phyloP scores from a whole-genome alignment of 352 stramenopile species.

The Phytopythium sindhum region DNA sequence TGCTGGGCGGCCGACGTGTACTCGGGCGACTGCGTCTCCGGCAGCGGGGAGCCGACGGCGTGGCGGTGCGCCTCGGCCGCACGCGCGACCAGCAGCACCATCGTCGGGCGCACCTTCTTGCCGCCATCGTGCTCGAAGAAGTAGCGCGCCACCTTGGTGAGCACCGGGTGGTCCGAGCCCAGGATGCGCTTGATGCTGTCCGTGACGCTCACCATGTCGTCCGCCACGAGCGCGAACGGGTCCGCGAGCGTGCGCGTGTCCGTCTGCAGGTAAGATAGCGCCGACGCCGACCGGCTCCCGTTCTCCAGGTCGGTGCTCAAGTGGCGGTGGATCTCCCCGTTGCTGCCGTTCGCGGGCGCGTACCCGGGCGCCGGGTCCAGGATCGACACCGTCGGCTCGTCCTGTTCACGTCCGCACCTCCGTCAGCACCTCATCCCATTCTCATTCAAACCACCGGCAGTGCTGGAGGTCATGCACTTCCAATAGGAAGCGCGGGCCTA shows the following conservation, averaged over 20 bases:
- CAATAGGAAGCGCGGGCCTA: background rate
- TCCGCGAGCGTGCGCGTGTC: conserved; percentile 67
- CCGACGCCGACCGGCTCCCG: conserved; percentile 18
- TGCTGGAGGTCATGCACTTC: background rate
- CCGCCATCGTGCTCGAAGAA: conserved; percentile 95
- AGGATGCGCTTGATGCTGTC: conserved; percentile 95
- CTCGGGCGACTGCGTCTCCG: conserved; percentile 58
- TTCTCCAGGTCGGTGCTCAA: conserved; percentile 37
- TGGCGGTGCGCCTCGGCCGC: conserved; percentile 85
- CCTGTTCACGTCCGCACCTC: conserved; percentile 22
- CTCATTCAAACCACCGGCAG: background rate
- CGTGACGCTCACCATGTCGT: conserved; percentile 91
- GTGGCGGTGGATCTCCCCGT: conserved; percentile 25
- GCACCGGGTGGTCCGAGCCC: conserved; percentile 95
- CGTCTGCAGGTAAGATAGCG: conserved; percentile 49
- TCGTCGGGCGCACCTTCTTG: conserved; percentile 98
- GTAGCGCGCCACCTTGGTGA: conserved; percentile 94
- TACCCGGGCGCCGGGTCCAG: conserved; percentile 68
- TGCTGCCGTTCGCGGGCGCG: conserved; percentile 25
- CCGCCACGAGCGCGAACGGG: conserved; percentile 91
- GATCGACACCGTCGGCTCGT: conserved; percentile 84
- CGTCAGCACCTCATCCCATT: conserved; percentile 2
- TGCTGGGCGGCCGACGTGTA: conserved; percentile 75
- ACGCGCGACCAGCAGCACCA: conserved; percentile 94
- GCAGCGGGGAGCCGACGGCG: conserved; percentile 33